Evolutionary conservation across 106 monocot genomes (phyloP), one percentile per base, ranked within the genome.

Genomic region (Dendrobium huoshanense): DNA sequence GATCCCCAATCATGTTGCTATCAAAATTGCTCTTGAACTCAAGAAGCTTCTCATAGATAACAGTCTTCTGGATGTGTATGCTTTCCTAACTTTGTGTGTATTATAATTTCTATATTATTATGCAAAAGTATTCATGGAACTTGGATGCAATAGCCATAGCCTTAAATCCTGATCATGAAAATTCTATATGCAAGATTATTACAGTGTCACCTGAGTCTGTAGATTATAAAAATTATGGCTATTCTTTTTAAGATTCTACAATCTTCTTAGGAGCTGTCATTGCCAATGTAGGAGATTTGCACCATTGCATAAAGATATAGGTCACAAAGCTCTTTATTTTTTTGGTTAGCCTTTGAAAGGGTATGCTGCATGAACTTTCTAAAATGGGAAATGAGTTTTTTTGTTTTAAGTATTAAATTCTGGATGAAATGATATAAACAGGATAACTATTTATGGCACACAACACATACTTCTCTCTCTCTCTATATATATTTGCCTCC

Each of bases 21-120:
- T 98, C 48, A 98, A 98, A 85, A 95, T 98, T 87, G 95, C 98
- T 54, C 89, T 98, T 56, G 98, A 98, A 77, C 95, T 98, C 24
- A 98, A 98, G 79, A 98, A 95, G 88, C 83, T 98, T 79, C 95
- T 98, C 40, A 86, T 98, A 67, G 98, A 98, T 87, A 98, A 98
- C 91, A 98, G 98, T 77, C 98, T 98, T 75, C 95, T 98, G 77
- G 98, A 98, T 87, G 98, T 98, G 98, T 98, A 98, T 43, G 94
- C 75, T 82, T 45, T 77, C 41, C n/a, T 16, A 70, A 70, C 31
- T 67, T 37, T 68, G 61, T 11, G 58, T 73, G 18, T 41, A 19
- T 55, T 67, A 11, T 47, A 20, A 27, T 43, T 31, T 41, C 19
- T 74, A 37, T 16, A 10, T n/a, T 73, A 67, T 67, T 70, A 29